Evolutionary conservation across 1,139 yeast genomes (phyloP).

Genomic region (Protomyces arabidopsidicola): DNA sequence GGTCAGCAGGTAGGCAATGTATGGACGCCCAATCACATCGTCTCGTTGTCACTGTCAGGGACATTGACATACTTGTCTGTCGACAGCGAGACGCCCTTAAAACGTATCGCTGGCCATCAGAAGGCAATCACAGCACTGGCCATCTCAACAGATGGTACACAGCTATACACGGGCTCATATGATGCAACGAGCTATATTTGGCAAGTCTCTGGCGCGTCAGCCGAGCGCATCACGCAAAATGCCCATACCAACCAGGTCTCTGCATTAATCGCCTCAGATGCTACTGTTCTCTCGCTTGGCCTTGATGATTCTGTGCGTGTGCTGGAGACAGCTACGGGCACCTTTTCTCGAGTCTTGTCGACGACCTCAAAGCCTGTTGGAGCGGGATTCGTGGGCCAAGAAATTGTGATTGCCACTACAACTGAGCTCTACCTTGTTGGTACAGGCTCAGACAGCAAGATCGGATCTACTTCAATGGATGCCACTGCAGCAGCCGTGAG

Average conservation of each 20-base stretch:
- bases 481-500: conserved; percentile 40
- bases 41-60: conserved; percentile 71
- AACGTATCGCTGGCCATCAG: conserved; percentile 70
- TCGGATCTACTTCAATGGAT: conserved; percentile 28
- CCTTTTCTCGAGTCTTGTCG: conserved; percentile 36
- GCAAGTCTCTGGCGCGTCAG: conserved; percentile 43
- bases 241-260: conserved; percentile 59
- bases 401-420: conserved; percentile 23
- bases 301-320: conserved; percentile 76
- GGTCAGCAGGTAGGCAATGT: conserved; percentile 81
- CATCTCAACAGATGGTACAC: conserved; percentile 36
- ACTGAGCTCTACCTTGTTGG: conserved; percentile 43
- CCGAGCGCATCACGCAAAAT: conserved; percentile 42
- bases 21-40: conserved; percentile 54
- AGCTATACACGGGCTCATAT: conserved; percentile 65
- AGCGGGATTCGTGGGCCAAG: conserved; percentile 50
- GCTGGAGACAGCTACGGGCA: background rate
- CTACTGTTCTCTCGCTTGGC: conserved; percentile 54
- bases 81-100: conserved; percentile 43
- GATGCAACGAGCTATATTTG: conserved; percentile 73
- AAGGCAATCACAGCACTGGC: conserved; percentile 63
- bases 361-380: conserved; percentile 42
- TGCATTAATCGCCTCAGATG: conserved; percentile 40
- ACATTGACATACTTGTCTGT: conserved; percentile 57
- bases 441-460: conserved; percentile 45